Percentiles rank a stretch among this genome's conserved stretches.
These are phyloP conservation scores for Boletus rufocinnamomeus DNA, from an alignment of 768 basidiomycete species.

Conservation along the genomic window DNA sequence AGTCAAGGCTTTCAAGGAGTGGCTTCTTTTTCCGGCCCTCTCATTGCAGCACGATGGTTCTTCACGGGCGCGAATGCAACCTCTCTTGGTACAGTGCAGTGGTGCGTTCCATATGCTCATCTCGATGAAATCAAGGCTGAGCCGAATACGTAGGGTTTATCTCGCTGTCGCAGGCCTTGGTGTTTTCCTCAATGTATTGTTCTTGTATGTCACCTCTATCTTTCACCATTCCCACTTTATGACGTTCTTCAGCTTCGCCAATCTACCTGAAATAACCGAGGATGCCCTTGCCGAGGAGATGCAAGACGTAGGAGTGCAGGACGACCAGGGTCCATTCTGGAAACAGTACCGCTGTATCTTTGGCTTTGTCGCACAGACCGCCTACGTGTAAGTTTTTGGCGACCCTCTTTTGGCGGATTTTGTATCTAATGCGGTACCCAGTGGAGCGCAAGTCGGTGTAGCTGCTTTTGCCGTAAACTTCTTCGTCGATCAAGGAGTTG, in stretches of 20 bases:
- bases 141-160: constrained; percentile 49
- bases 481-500: constrained; percentile 61
- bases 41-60: constrained; percentile 77
- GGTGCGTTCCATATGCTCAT: constrained; percentile 35
- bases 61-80: constrained; percentile 64
- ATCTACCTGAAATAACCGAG: constrained; percentile 70
- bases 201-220: constrained; percentile 47
- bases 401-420: neutral
- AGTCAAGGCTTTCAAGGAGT: constrained; percentile 81
- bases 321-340: constrained; percentile 57
- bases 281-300: constrained; percentile 59
- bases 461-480: constrained; percentile 72
- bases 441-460: constrained; percentile 67
- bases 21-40: constrained; percentile 70
- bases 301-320: constrained; percentile 40
- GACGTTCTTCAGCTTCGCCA: constrained; percentile 51
- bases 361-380: constrained; percentile 72
- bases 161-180: constrained; percentile 67
- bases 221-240: neutral
- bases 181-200: constrained; percentile 58
- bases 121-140: constrained; percentile 3
- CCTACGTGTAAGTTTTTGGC: constrained; percentile 51
- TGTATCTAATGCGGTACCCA: constrained; percentile 18
- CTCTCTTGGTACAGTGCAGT: constrained; percentile 67
- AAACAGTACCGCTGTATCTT: constrained; percentile 71